Evolutionary conservation across 164 flowering plant genomes (phyloP), one percentile per base, ranked within the genome.

Genomic region (Aristolochia fimbriata): DNA sequence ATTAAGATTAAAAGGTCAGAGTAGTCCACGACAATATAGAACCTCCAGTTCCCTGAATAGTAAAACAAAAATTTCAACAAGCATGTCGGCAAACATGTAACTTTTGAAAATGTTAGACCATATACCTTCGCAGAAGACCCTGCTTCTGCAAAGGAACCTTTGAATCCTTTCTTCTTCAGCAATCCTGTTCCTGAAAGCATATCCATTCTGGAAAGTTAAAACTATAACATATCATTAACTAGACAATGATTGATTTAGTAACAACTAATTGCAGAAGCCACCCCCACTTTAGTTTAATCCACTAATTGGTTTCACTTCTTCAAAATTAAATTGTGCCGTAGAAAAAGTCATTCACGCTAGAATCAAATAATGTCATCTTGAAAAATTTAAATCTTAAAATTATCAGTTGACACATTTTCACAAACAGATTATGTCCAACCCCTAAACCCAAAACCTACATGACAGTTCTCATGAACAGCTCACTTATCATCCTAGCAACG

Each of bases 51-150:
- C 15, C 24, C 24, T 21, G 57, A 20, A 11, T 5, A 54, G 12
- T 37, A 56, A 33, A 56, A 8, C 19, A 0, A 31, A 5, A 56
- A 33, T 11, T 54, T 54, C 12, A n/a, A n/a, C 53, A 8, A 17
- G 53, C 19, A 56, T 15, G 17, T 4, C 16, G 21, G 1, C 17
- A 19, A 30, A 15, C 24, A 37, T 37, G 43, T 7, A 37, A 37
- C 43, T 37, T 5, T 7, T 6, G 43, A 37, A 37, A 37, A 37
- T 1, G 4, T 7, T 37, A 27, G 21, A 45, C 51, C 46, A 60
- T 67, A 73, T 51, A 84, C 99, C 97, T 88, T 88, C 46, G 99
- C 99, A 68, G 80, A 79, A 66, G 91, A 67, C 14, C 82, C 97
- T 9, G 92, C 95, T 41, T 85, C 95, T 15, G 72, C 73, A 66